These are phyloP conservation scores for Zymoseptoria crescenta DNA, from an alignment of 2,329 filamentous ascomycete species.

Conservation along the genomic window DNA sequence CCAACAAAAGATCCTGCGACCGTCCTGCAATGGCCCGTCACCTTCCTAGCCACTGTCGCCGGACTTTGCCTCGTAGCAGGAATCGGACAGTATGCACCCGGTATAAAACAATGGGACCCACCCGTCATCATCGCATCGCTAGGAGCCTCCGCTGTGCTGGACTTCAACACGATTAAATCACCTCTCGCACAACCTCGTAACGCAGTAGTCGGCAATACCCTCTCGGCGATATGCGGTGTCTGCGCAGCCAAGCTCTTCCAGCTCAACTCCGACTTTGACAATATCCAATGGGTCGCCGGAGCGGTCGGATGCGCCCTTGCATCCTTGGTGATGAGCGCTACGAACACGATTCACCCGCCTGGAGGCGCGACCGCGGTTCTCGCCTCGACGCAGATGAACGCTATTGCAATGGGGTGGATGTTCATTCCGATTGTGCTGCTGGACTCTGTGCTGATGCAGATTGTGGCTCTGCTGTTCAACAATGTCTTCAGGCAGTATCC, in stretches of 20 bases:
- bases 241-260: constrained; percentile 40
- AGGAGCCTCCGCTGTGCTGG: constrained; percentile 41
- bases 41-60: constrained; percentile 37
- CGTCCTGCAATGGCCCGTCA: constrained; percentile 35
- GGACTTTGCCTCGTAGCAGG: constrained; percentile 37
- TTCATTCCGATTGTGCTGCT: constrained; percentile 38
- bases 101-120: constrained; percentile 32
- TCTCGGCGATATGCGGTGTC: constrained; percentile 40
- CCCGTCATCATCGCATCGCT: constrained; percentile 38
- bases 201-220: constrained; percentile 38
- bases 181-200: constrained; percentile 43
- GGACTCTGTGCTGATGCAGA: constrained; percentile 36
- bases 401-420: constrained; percentile 40
- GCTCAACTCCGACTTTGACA: constrained; percentile 29
- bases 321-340: constrained; percentile 40
- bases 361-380: constrained; percentile 43
- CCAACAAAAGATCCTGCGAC: constrained; percentile 35
- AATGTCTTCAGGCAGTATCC: constrained; percentile 42
- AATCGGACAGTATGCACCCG: constrained; percentile 34
- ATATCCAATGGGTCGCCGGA: constrained; percentile 39
- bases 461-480: constrained; percentile 37
- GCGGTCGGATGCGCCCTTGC: constrained; percentile 37
- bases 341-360: constrained; percentile 43
- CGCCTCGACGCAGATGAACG: constrained; percentile 33
- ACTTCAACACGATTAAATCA: constrained; percentile 41